These are phyloP conservation scores for Toxicodendron radicans DNA, from an alignment of 345 rosid species.

Conservation along the genomic window DNA sequence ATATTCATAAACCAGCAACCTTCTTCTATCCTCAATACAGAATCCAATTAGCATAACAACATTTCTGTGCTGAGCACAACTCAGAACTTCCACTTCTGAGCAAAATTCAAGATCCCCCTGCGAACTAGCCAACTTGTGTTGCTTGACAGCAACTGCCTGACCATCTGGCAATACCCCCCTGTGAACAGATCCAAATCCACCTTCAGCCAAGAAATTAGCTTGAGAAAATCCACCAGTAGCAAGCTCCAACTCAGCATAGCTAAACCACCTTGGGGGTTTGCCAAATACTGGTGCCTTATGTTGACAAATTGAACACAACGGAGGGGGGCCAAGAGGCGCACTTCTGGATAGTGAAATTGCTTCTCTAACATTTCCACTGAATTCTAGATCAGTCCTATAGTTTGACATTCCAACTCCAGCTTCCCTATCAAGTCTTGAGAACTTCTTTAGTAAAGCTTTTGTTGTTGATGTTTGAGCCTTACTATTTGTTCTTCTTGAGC, in stretches of 20 bases:
- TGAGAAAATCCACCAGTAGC: conserved; percentile 98
- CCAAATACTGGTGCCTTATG: conserved; percentile 98
- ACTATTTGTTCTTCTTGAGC: conserved; percentile 45
- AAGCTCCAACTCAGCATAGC: conserved; percentile 91
- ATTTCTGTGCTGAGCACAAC: conserved; percentile 98
- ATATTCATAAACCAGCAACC: conserved; percentile 92
- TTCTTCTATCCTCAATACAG: conserved; percentile 92
- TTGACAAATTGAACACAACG: conserved; percentile 95
- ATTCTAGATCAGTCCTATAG: conserved; percentile 54
- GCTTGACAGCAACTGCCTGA: conserved; percentile 98
- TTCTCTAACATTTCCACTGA: conserved; percentile 82
- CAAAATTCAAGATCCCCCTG: conserved; percentile 99
- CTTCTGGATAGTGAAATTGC: conserved; percentile 80
- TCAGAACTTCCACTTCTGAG: conserved; percentile 97
- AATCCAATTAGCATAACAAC: conserved; percentile 97
- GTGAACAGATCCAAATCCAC: conserved; percentile 99
- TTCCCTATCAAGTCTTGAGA: conserved; percentile 62
- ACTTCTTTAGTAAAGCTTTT: conserved; percentile 59
- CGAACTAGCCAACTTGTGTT: conserved; percentile 96
- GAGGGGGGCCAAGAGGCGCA: conserved; percentile 91
- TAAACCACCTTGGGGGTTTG: conserved; percentile 94
- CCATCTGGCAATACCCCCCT: conserved; percentile 96
- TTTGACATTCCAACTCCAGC: conserved; percentile 52
- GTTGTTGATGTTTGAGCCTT: conserved; percentile 50
- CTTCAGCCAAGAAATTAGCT: conserved; percentile 98